Conservation (phyloP, 106 monocot genomes). For the Narthecium ossifragum region DNA sequence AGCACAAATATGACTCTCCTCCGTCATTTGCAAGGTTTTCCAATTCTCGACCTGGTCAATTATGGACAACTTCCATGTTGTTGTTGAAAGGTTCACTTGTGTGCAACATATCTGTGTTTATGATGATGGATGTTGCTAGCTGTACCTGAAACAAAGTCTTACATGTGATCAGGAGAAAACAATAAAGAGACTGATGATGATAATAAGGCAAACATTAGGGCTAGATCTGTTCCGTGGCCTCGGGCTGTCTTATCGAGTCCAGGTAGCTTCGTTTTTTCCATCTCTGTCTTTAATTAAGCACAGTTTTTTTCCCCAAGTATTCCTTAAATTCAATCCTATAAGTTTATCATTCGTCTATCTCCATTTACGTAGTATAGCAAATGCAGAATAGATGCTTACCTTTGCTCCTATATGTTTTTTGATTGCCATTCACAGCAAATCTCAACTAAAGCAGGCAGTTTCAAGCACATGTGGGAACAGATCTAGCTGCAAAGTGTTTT, state of each 20-base stretch:
- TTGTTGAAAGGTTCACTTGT: conserved; percentile 3
- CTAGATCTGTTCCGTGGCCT: conserved; percentile 38
- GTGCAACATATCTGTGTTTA: background rate
- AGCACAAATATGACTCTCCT: background rate
- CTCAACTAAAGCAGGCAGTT: no score
- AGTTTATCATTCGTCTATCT: no score
- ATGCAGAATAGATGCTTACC: no score
- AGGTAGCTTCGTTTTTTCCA: no score
- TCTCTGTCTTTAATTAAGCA: no score
- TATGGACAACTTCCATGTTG: background rate
- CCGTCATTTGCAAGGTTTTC: conserved; percentile 7
- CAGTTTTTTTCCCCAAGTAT: no score
- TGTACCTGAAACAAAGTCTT: background rate
- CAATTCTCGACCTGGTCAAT: background rate
- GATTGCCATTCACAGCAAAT: no score
- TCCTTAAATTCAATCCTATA: no score
- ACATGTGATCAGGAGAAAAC: conserved; percentile 17
- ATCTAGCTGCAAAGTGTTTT: no score
- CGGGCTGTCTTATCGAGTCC: conserved; percentile 59
- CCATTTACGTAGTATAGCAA: no score
- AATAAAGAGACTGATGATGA: conserved; percentile 11
- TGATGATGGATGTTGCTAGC: background rate
- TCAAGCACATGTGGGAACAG: no score
- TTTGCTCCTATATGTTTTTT: no score
- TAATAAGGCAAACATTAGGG: conserved; percentile 27